Percentiles rank a stretch among this genome's conserved stretches.
Evolutionary conservation across 2,329 filamentous ascomycete species (phyloP).

Genomic region (Ascochyta fabae): DNA sequence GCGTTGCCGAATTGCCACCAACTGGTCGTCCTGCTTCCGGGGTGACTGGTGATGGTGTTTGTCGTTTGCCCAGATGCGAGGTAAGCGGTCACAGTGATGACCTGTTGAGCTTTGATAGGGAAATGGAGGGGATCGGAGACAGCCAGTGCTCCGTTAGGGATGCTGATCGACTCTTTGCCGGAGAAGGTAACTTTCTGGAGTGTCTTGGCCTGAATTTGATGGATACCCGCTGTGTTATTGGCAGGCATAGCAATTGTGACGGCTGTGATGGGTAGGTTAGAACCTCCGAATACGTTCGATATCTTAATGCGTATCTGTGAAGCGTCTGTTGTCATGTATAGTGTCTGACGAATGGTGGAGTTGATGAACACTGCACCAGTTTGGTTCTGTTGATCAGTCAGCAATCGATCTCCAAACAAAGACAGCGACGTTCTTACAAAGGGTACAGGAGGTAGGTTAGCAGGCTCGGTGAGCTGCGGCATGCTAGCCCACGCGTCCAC

Average conservation of each 20-base stretch:
- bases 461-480: conserved; percentile 68
- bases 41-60: conserved; percentile 67
- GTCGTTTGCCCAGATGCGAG: conserved; percentile 62
- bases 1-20: conserved; percentile 66
- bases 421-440: conserved; percentile 50
- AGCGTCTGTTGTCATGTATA: conserved; percentile 65
- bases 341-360: conserved; percentile 70
- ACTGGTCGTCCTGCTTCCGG: conserved; percentile 68
- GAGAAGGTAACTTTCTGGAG: conserved; percentile 65
- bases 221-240: conserved; percentile 61
- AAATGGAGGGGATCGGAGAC: conserved; percentile 69
- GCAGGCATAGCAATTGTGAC: conserved; percentile 64
- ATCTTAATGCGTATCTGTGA: conserved; percentile 66
- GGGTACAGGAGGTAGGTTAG: conserved; percentile 66
- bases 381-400: conserved; percentile 53
- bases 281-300: conserved; percentile 69
- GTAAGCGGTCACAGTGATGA: conserved; percentile 66
- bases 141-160: conserved; percentile 62
- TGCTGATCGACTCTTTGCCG: conserved; percentile 58
- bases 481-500: conserved; percentile 70
- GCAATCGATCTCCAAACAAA: background rate
- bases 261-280: conserved; percentile 65
- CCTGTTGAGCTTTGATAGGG: conserved; percentile 57
- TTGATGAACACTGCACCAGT: conserved; percentile 63
- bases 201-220: conserved; percentile 60